phyloP scores from a whole-genome alignment of 2,329 filamentous ascomycete genomes.

The Tolypocladium capitatum region DNA sequence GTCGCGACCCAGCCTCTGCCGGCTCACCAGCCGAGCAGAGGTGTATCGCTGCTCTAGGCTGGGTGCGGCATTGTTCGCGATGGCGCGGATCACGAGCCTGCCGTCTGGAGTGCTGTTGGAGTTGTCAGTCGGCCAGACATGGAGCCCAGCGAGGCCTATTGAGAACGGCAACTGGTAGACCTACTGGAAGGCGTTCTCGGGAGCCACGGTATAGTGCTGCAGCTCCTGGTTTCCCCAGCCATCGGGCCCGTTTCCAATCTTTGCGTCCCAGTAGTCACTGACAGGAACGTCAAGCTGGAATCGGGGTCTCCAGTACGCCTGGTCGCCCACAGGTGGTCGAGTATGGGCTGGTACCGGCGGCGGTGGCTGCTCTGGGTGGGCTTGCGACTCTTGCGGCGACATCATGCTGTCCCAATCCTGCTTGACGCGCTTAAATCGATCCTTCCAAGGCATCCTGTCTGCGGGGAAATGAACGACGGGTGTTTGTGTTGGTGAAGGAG shows the following conservation, averaged over 20 bases:
- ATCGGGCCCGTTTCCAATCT: slow-evolving; percentile 40
- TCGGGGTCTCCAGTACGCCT: slow-evolving; percentile 37
- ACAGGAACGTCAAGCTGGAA: slow-evolving; percentile 34
- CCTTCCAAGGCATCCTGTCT: slow-evolving; percentile 21
- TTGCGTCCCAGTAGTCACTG: slow-evolving; percentile 37
- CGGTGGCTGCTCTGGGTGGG: slow-evolving; percentile 4
- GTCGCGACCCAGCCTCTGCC: slow-evolving; percentile 34
- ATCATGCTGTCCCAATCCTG: slow-evolving; percentile 23
- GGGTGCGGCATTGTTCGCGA: slow-evolving; percentile 22
- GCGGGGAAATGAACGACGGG: too few species aligned
- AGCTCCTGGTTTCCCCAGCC: slow-evolving; percentile 51
- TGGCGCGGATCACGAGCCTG: slow-evolving; percentile 37
- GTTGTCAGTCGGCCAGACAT: background rate
- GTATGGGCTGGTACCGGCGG: background rate
- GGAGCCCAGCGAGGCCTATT: background rate
- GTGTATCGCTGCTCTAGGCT: slow-evolving; percentile 33
- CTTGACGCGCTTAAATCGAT: slow-evolving; percentile 24
- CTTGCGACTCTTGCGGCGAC: slow-evolving; percentile 5
- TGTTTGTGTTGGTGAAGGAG: background rate
- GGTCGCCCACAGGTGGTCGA: slow-evolving; percentile 4
- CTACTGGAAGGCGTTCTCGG: slow-evolving; percentile 39
- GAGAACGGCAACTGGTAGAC: background rate
- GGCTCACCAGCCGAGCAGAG: slow-evolving; percentile 40
- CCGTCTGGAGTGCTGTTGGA: slow-evolving; percentile 27
- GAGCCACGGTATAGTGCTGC: slow-evolving; percentile 38